Evolutionary conservation across 371 early-diverging fungal genomes (phyloP), one percentile per base, ranked within the genome.

Genomic region (Funneliformis caledonium): DNA sequence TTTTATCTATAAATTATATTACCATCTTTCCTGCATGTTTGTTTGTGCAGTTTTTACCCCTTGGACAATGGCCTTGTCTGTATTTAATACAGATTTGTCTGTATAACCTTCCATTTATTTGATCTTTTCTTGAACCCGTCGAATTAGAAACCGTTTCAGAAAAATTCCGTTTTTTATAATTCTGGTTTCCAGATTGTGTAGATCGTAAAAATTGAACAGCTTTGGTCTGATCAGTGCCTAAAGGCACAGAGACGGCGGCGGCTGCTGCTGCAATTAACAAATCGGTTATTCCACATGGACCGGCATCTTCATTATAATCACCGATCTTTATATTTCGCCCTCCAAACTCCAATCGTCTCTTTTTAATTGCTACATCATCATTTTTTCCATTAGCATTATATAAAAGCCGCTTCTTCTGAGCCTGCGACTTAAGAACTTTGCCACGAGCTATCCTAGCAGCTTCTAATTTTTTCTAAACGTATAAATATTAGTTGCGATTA

Each of bases 381-480:
- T 6, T 52, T 19, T 52, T 14, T 19, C 16, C 12, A 52, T 52
- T 52, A 52, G 52, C 12, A 4, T 2, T 5, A 16, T 19, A 14
- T 2, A 52, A 19, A 52, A 6, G 19, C 6, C 52, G 52, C 14
- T 52, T 52, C 14, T 50, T 50, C 52, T 52, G 12, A 68, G 22
- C 22, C 16, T 68, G 37, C 43, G 19, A 16, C 8, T 68, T 68
- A n/a, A 75, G 56, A 8, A 75, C 43, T 42, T 60, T 33, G 2
- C 75, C 75, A 33, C 61, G 52, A 10, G 75, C 75, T 9, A 75
- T 75, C 12, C 75, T 9, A 7, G 7, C 75, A 52, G 56, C 75
- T 42, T 75, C 75, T 33, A 48, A 43, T 22, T 72, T 12, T 50
- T 52, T n/a, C 73, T 72, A 64, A 31, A 11, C 0, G 9, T 42